phyloP scores from a whole-genome alignment of 2,329 filamentous ascomycete genomes.

The Beauveria brongniartii region DNA sequence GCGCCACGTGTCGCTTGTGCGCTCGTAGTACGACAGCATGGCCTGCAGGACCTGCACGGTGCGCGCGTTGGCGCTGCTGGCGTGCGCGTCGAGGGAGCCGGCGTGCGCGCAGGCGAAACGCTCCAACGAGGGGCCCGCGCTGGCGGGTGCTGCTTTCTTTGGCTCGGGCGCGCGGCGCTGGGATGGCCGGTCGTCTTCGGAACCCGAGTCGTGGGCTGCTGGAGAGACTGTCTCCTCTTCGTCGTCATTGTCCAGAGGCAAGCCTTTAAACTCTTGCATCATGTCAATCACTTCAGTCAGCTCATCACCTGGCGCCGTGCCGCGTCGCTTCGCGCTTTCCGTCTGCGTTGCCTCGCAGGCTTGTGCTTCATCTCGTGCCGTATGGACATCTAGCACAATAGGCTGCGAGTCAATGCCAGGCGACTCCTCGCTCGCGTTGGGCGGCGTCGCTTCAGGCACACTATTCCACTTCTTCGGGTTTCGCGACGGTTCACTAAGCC shows the following conservation, averaged over 20 bases:
- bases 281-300: slow-evolving; percentile 58
- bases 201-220: slow-evolving; percentile 12
- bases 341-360: neutral
- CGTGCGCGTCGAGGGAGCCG: slow-evolving; percentile 34
- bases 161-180: neutral
- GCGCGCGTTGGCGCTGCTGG: slow-evolving; percentile 59
- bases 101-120: slow-evolving; percentile 48
- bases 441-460: slow-evolving; percentile 30
- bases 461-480: slow-evolving; percentile 32
- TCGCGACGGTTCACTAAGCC: slow-evolving; percentile 38
- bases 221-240: slow-evolving; percentile 28
- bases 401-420: slow-evolving; percentile 20
- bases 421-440: slow-evolving; percentile 25
- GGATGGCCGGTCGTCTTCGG: slow-evolving; percentile 11
- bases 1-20: slow-evolving; percentile 71
- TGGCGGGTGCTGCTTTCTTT: slow-evolving; percentile 14
- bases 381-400: slow-evolving; percentile 17
- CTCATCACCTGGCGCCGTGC: slow-evolving; percentile 35
- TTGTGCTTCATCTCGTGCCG: neutral
- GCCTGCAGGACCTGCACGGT: slow-evolving; percentile 71
- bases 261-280: slow-evolving; percentile 49
- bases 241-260: slow-evolving; percentile 47
- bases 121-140: slow-evolving; percentile 24
- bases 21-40: slow-evolving; percentile 71
- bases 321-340: neutral